These are phyloP conservation scores for Aureobasidium sp. DNA, from an alignment of 2,329 filamentous ascomycete genomes.

Conservation along the genomic window DNA sequence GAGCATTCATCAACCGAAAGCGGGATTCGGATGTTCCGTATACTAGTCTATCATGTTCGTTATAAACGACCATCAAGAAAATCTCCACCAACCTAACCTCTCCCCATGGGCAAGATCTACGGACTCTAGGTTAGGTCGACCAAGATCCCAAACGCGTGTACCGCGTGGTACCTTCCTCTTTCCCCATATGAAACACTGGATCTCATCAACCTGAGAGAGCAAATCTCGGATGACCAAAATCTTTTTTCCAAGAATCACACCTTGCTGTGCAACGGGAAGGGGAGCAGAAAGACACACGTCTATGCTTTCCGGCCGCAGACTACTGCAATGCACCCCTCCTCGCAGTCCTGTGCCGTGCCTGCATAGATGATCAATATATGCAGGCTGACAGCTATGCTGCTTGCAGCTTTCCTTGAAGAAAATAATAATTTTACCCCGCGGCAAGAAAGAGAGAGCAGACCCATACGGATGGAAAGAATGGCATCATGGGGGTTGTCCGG, in stretches of 20 bases:
- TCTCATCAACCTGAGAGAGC: not conserved
- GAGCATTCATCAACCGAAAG: too few relatives aligned
- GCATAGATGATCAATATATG: slow-evolving; percentile 14
- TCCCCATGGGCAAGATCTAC: slow-evolving; percentile 12
- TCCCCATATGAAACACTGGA: not conserved
- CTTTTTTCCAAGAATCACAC: not conserved
- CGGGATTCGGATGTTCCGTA: too few relatives aligned
- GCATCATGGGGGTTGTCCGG: slow-evolving; percentile 4
- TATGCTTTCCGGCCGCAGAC: not conserved
- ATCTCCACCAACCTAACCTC: too few relatives aligned
- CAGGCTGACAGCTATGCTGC: slow-evolving; percentile 6
- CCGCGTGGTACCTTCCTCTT: not conserved
- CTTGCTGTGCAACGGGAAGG: not conserved
- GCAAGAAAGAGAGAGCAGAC: too few relatives aligned
- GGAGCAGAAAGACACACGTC: not conserved
- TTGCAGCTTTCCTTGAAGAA: not conserved
- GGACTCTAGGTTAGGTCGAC: not conserved
- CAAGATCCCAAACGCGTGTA: not conserved
- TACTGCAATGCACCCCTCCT: slow-evolving; percentile 12
- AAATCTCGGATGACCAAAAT: not conserved
- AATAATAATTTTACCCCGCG: slow-evolving; percentile 8
- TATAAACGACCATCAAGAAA: not conserved
- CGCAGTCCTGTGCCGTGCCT: slow-evolving; percentile 2
- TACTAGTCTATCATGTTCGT: too few relatives aligned
- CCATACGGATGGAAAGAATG: too few relatives aligned